Evolutionary conservation across 2,329 filamentous ascomycete species (phyloP).

Genomic region (Colletotrichum melonis): DNA sequence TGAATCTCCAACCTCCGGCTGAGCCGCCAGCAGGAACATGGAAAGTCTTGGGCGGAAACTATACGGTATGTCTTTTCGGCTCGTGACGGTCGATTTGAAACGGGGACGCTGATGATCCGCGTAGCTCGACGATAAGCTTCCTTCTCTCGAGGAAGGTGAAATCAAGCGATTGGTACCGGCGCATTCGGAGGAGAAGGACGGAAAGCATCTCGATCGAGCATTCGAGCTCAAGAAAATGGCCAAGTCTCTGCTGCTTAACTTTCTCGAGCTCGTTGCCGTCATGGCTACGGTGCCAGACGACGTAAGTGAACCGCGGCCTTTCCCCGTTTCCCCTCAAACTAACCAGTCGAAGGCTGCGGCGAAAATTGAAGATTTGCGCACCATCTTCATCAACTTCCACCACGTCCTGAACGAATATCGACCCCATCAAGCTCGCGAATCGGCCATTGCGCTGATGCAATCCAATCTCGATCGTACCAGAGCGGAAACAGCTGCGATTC

Average conservation of each 20-base stretch:
- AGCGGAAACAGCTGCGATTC: constrained; percentile 78
- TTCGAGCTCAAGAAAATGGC: constrained; percentile 80
- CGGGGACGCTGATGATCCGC: neutral
- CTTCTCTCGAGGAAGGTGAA: constrained; percentile 75
- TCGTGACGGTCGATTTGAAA: no score
- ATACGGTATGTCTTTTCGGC: constrained; percentile 56
- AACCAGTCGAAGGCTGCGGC: constrained; percentile 62
- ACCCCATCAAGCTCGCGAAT: constrained; percentile 91
- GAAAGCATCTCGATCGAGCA: constrained; percentile 70
- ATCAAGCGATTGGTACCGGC: constrained; percentile 63
- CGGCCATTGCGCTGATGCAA: constrained; percentile 88
- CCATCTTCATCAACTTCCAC: constrained; percentile 90
- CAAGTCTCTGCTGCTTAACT: constrained; percentile 89
- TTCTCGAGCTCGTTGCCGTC: constrained; percentile 83
- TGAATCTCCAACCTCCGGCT: constrained; percentile 82
- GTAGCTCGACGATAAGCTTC: constrained; percentile 70
- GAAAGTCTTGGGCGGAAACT: constrained; percentile 77
- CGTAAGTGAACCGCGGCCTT: constrained; percentile 44
- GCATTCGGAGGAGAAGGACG: constrained; percentile 56
- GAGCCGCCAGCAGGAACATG: constrained; percentile 79
- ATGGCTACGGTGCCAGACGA: constrained; percentile 73
- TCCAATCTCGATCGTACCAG: constrained; percentile 79
- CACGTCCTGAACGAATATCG: constrained; percentile 94
- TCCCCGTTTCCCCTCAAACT: neutral
- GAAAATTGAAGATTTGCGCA: constrained; percentile 83